Percentiles rank a stretch among this genome's conserved stretches.
Evolutionary conservation across 192 early-diverging fungal genomes (phyloP).

Genomic region (Backusella parvicylindrica): DNA sequence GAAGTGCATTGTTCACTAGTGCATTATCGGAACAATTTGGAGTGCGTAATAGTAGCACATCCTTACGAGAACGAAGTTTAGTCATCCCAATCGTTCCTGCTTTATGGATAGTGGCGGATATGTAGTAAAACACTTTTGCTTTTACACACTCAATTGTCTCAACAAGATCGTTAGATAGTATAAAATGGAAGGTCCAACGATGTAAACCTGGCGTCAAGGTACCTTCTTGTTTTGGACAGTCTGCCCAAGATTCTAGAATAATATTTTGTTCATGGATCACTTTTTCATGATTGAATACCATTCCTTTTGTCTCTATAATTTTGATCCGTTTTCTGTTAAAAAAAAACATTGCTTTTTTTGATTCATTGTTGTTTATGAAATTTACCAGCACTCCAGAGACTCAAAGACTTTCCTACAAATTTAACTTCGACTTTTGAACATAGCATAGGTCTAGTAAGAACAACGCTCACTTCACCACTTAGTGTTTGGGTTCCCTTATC

Average conservation of each 20-base stretch:
- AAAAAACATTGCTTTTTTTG: background rate
- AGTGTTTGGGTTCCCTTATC: background rate
- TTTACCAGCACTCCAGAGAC: background rate
- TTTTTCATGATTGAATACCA: slow-evolving; percentile 23
- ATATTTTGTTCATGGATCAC: slow-evolving; percentile 24
- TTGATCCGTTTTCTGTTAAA: background rate
- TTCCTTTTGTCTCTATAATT: background rate
- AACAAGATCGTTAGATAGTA: slow-evolving; percentile 19
- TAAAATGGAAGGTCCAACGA: slow-evolving; percentile 26
- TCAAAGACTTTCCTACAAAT: background rate
- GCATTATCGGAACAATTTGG: slow-evolving; percentile 14
- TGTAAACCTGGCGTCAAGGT: slow-evolving; percentile 15
- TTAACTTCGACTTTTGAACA: background rate
- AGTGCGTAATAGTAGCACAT: slow-evolving; percentile 25
- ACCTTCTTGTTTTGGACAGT: background rate
- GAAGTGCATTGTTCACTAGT: slow-evolving; percentile 12
- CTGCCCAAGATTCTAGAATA: background rate
- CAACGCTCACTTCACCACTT: background rate
- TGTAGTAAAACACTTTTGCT: slow-evolving; percentile 23
- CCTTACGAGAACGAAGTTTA: slow-evolving; percentile 16
- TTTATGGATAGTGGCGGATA: slow-evolving; percentile 17
- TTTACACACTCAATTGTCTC: slow-evolving; percentile 33
- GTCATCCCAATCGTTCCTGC: background rate
- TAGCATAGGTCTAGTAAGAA: background rate
- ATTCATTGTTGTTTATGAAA: too few relatives aligned